Percentiles rank a stretch among this genome's conserved stretches.
Conservation (phyloP, 768 basidiomycete species). For the Phlebiopsis flavidoalba region DNA sequence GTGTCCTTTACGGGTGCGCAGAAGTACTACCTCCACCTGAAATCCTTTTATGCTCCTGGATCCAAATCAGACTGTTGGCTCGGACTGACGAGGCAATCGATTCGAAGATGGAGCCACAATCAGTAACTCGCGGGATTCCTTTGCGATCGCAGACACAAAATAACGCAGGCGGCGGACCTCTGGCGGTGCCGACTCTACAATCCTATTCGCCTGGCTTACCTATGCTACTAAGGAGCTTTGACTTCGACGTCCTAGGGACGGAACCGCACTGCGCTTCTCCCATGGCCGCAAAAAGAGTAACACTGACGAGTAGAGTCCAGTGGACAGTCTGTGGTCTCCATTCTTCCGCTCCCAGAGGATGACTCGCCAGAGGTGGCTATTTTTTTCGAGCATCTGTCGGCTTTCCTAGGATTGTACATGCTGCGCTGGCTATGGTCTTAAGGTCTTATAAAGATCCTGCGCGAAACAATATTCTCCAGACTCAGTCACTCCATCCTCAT, state of each 20-base stretch:
- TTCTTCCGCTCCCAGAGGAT: not conserved
- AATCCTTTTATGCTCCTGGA: not conserved
- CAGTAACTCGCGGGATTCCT: not conserved
- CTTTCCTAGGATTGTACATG: constrained; percentile 1
- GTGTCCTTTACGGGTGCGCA: not conserved
- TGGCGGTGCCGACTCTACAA: not conserved
- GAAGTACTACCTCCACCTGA: not conserved
- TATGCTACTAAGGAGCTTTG: not conserved
- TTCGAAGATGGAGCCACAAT: not conserved
- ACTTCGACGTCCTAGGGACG: not conserved
- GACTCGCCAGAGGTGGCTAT: not conserved
- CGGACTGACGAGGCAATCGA: not conserved
- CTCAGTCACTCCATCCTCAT: not conserved
- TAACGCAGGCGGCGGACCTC: not conserved
- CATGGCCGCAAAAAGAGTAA: not conserved
- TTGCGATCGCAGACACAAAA: not conserved
- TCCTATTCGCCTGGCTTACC: not conserved
- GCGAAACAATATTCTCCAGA: too few relatives aligned
- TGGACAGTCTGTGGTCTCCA: not conserved
- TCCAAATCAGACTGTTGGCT: not conserved
- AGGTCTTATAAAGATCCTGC: not conserved
- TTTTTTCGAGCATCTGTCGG: not conserved
- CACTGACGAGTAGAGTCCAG: not conserved
- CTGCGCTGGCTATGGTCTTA: not conserved
- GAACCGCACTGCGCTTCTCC: not conserved